These are phyloP conservation scores for Lasiosphaeria ovina DNA, from an alignment of 495 filamentous ascomycete species.

Conservation along the genomic window DNA sequence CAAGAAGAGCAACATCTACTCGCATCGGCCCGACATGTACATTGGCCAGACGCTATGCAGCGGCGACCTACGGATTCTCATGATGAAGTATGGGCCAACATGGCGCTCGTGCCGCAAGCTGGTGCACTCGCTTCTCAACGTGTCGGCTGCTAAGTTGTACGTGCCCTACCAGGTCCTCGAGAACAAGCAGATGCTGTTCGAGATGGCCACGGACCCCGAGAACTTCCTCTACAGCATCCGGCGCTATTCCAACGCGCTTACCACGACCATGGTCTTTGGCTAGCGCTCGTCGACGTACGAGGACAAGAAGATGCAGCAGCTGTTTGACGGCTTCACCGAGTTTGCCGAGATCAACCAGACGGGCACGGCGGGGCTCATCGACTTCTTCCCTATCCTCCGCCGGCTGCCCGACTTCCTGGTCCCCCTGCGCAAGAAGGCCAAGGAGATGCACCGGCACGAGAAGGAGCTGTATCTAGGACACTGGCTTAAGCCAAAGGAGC, in stretches of 20 bases:
- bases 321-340: constrained; percentile 53
- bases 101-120: constrained; percentile 46
- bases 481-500: constrained; percentile 35
- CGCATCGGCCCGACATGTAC: constrained; percentile 36
- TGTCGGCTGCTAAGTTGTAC: constrained; percentile 40
- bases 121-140: constrained; percentile 45
- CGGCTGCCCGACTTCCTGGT: constrained; percentile 43
- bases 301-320: constrained; percentile 50
- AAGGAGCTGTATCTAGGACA: constrained; percentile 30
- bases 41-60: constrained; percentile 34
- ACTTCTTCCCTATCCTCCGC: constrained; percentile 44
- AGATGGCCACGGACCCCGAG: constrained; percentile 39
- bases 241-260: constrained; percentile 54
- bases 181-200: constrained; percentile 49
- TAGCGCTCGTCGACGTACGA: constrained; percentile 48
- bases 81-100: constrained; percentile 38
- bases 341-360: constrained; percentile 48
- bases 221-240: constrained; percentile 49
- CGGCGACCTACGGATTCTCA: constrained; percentile 32
- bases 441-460: constrained; percentile 30
- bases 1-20: constrained; percentile 40
- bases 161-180: constrained; percentile 54
- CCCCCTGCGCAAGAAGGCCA: constrained; percentile 27
- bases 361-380: constrained; percentile 36
- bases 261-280: constrained; percentile 57